phyloP scores from a whole-genome alignment of 1,284 basidiomycete species.

The Mixia osmundae region DNA sequence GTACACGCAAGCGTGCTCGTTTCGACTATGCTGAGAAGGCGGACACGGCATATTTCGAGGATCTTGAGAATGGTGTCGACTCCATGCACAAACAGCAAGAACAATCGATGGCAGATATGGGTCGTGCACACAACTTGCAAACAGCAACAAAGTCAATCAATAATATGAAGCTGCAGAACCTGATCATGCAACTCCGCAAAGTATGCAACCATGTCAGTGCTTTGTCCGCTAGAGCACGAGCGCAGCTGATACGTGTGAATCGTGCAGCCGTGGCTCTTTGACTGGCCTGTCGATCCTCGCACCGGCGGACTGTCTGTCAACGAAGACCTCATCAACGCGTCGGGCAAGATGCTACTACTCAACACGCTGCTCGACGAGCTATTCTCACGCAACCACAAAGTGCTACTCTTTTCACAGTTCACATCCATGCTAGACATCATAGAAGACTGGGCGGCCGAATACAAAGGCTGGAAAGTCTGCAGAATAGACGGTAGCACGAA shows the following conservation, averaged over 20 bases:
- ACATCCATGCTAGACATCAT: constrained; percentile 90
- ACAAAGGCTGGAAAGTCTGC: constrained; percentile 57
- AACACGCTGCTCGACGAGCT: constrained; percentile 64
- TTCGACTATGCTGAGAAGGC: not conserved
- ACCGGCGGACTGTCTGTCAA: constrained; percentile 39
- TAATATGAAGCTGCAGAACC: constrained; percentile 75
- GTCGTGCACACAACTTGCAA: not conserved
- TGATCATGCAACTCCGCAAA: constrained; percentile 52
- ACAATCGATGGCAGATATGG: constrained; percentile 29
- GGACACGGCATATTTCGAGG: constrained; percentile 44
- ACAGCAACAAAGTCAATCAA: constrained; percentile 41
- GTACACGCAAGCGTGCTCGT: not conserved
- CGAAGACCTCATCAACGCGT: constrained; percentile 54
- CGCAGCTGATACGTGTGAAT: not conserved
- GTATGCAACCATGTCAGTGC: constrained; percentile 17
- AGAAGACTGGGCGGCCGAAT: constrained; percentile 64
- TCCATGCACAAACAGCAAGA: constrained; percentile 26
- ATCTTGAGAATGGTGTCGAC: constrained; percentile 30
- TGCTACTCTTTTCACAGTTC: constrained; percentile 77
- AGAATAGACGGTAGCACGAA: constrained; percentile 71
- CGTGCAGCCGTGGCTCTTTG: constrained; percentile 76
- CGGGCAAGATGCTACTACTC: constrained; percentile 89
- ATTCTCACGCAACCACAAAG: constrained; percentile 60
- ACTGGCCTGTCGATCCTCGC: constrained; percentile 51
- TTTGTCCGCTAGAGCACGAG: constrained; percentile 24